Conservation (phyloP, 352 stramenopile species). For the Phytophthora tubulina region DNA sequence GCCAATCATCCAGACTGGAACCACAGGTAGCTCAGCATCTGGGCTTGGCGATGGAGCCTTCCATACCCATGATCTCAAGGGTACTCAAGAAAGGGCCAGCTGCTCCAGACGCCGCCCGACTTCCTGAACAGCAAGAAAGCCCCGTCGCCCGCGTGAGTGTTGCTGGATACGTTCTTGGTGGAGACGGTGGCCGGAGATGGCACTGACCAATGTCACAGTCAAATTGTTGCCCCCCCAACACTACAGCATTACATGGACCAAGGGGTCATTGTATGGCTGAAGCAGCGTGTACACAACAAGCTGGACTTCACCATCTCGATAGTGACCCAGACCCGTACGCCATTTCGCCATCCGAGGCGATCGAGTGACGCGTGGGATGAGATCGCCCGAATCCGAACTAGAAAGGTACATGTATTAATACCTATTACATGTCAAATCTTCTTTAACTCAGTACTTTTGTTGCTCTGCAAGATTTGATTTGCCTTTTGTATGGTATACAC, state of each 20-base stretch:
- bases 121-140: not conserved
- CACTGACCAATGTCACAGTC: not conserved
- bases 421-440: too few relatives aligned
- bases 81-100: not conserved
- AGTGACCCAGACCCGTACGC: conserved; percentile 9
- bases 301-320: conserved; percentile 3
- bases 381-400: not conserved
- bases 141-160: not conserved
- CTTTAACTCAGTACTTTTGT: conserved; percentile 8
- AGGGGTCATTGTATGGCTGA: conserved; percentile 4
- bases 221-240: conserved; percentile 8
- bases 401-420: too few relatives aligned
- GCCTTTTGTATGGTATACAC: conserved; percentile 10
- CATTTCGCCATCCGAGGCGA: not conserved
- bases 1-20: too few relatives aligned
- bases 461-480: conserved; percentile 9
- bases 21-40: too few relatives aligned
- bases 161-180: conserved; percentile 1
- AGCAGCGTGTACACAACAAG: not conserved
- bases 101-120: not conserved
- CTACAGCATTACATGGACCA: not conserved
- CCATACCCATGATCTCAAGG: not conserved
- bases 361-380: conserved; percentile 7
- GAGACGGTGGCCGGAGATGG: not conserved
- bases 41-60: not conserved